A percentile compares a stretch with the other conserved stretches of the same genome.
These are phyloP conservation scores for Pichia insulana DNA, from an alignment of 805 yeast species.

Conservation along the genomic window DNA sequence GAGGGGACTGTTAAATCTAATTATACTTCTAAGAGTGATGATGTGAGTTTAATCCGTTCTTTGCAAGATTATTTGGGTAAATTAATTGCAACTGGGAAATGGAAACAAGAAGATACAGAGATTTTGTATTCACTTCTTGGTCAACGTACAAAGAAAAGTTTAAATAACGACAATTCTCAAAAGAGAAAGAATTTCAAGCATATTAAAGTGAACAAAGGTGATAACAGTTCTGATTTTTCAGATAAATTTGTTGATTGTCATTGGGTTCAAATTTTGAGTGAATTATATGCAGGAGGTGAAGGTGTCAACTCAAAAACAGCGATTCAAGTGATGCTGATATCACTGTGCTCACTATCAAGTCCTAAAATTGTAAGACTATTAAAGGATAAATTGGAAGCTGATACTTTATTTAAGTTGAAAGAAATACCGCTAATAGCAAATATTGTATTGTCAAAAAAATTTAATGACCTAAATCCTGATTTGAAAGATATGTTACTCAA, in stretches of 20 bases:
- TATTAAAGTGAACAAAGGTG: conserved; percentile 13
- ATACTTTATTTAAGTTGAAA: conserved; percentile 32
- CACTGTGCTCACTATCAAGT: conserved; percentile 41
- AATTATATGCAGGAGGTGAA: conserved; percentile 46
- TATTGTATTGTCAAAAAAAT: conserved; percentile 40
- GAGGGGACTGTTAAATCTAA: conserved; percentile 45
- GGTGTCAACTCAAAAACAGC: conserved; percentile 40
- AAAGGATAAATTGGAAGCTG: conserved; percentile 37
- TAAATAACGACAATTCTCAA: conserved; percentile 6
- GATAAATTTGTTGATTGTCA: conserved; percentile 43
- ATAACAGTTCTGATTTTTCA: conserved; percentile 31
- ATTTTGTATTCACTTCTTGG: conserved; percentile 41
- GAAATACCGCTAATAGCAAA: conserved; percentile 47
- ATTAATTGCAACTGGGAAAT: conserved; percentile 39
- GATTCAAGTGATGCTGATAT: conserved; percentile 42
- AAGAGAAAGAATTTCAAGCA: conserved; percentile 13
- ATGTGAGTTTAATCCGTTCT: conserved; percentile 33
- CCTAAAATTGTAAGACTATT: conserved; percentile 34
- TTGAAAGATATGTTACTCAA: conserved; percentile 43
- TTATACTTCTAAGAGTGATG: conserved; percentile 42
- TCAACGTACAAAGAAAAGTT: conserved; percentile 18
- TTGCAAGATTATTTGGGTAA: conserved; percentile 47
- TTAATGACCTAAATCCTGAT: conserved; percentile 41
- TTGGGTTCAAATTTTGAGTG: conserved; percentile 57
- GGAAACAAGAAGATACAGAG: conserved; percentile 37